A percentile compares a stretch with the other conserved stretches of the same genome.
These are phyloP conservation scores for Shiraia sp. DNA, from an alignment of 2,329 filamentous ascomycete genomes.

Conservation along the genomic window DNA sequence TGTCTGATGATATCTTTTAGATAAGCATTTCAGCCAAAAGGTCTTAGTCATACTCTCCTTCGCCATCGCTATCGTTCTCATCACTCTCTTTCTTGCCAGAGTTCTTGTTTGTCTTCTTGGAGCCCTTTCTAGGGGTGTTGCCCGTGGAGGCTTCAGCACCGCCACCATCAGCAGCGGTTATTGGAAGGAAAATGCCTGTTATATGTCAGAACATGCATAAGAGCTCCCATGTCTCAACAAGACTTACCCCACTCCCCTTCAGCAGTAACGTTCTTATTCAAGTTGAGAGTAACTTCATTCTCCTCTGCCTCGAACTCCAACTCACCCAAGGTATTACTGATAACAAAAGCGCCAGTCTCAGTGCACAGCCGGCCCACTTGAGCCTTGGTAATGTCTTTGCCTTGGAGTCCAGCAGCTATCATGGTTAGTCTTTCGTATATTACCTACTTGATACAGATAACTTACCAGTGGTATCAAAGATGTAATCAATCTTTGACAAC, in stretches of 20 bases:
- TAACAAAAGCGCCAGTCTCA: conserved; percentile 22
- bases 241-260: conserved; percentile 28
- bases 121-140: no score
- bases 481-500: conserved; percentile 27
- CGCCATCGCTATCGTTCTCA: no score
- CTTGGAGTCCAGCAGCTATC: conserved; percentile 16
- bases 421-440: no score
- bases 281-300: conserved; percentile 26
- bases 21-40: no score
- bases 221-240: not conserved
- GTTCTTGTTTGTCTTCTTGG: no score
- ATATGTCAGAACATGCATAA: not conserved
- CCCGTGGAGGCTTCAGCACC: no score
- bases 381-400: conserved; percentile 23
- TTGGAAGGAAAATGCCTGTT: conserved; percentile 17
- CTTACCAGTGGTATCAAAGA: conserved; percentile 20
- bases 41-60: no score
- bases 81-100: no score
- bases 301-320: conserved; percentile 28
- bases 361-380: conserved; percentile 22
- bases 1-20: no score
- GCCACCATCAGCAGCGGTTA: conserved; percentile 11
- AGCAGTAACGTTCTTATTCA: conserved; percentile 28
- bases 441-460: no score
- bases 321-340: conserved; percentile 20